Evolutionary conservation across 2,329 filamentous ascomycete genomes (phyloP).

Genomic region (Trichophyton verrucosum): DNA sequence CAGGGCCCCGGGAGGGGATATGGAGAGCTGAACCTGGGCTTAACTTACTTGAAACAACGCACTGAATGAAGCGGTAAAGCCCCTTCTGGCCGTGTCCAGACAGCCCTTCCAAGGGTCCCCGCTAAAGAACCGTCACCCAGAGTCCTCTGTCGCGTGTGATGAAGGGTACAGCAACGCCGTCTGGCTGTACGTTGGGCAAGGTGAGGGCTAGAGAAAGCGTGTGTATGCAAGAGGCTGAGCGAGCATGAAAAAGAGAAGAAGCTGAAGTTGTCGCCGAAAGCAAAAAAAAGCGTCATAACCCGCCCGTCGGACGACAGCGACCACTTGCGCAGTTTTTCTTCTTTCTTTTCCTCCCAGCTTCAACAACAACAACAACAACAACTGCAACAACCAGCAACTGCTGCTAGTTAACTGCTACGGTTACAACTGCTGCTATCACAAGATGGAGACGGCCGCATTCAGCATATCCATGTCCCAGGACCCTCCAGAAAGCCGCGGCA

Average conservation of each 20-base stretch:
- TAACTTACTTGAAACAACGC: constrained; percentile 2
- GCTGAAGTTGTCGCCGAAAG: background rate
- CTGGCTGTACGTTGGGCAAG: background rate
- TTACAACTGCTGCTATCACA: no score
- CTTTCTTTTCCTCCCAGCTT: background rate
- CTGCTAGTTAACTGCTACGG: no score
- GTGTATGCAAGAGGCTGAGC: background rate
- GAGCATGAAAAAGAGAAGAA: background rate
- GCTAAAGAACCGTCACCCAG: background rate
- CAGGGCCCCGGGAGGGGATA: background rate
- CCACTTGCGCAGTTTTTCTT: constrained; percentile 2
- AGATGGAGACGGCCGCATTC: no score
- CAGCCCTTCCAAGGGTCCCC: background rate
- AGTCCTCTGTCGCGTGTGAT: background rate
- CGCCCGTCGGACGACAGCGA: background rate
- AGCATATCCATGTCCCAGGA: no score
- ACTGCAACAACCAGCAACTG: no score
- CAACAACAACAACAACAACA: background rate
- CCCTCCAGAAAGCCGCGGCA: no score
- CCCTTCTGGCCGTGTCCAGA: background rate
- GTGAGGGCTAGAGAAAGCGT: background rate
- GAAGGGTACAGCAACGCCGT: background rate
- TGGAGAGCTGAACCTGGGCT: background rate
- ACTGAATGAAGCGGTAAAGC: background rate
- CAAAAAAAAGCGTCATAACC: background rate